These are phyloP conservation scores for Gossypium lobatum DNA, from an alignment of 441 rosid genomes.

Conservation along the genomic window DNA sequence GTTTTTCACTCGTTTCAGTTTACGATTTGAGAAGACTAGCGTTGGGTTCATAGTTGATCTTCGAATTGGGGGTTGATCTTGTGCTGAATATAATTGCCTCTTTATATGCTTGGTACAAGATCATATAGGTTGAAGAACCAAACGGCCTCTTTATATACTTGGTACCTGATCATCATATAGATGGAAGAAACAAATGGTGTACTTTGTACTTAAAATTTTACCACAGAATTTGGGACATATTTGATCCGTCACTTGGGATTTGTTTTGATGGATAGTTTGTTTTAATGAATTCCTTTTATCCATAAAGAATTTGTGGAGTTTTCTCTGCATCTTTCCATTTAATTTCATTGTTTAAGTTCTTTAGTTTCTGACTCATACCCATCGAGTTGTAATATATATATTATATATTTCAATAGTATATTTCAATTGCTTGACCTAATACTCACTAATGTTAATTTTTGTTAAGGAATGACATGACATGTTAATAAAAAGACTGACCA, in stretches of 20 bases:
- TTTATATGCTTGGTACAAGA: neutral
- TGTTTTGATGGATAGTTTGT: neutral
- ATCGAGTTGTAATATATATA: neutral
- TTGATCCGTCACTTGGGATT: too few relatives aligned
- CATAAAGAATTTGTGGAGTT: neutral
- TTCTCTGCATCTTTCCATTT: neutral
- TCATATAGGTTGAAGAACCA: neutral
- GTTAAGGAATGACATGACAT: neutral
- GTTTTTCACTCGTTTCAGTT: neutral
- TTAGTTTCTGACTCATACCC: too few relatives aligned
- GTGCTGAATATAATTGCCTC: neutral
- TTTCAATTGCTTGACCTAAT: neutral
- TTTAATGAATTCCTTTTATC: neutral
- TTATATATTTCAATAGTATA: neutral
- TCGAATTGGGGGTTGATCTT: neutral
- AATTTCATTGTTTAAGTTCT: neutral
- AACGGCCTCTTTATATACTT: neutral
- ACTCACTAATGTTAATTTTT: neutral
- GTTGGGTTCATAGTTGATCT: neutral
- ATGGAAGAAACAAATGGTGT: neutral
- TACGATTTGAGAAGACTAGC: neutral
- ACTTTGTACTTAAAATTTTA: neutral
- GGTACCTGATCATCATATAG: neutral
- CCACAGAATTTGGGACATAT: neutral
- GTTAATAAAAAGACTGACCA: neutral